phyloP scores from a whole-genome alignment of 257 asterid species.

The Nemophila menziesii region DNA sequence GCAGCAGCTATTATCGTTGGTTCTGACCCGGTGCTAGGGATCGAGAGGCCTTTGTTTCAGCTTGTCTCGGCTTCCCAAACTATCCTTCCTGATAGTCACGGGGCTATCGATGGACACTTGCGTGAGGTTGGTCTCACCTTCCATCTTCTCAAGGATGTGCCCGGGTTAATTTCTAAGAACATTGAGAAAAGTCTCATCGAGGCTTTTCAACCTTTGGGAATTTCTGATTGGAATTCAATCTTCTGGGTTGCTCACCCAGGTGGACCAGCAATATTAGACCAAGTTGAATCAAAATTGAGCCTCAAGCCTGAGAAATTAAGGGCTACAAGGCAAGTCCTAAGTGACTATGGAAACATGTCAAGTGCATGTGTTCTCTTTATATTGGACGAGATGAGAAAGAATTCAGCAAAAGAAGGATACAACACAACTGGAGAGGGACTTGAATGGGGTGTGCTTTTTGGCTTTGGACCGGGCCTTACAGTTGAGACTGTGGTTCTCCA shows the following conservation, averaged over 20 bases:
- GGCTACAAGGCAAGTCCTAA: background rate
- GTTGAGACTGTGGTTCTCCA: constrained; percentile 2
- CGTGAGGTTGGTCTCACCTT: background rate
- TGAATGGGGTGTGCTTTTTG: constrained; percentile 4
- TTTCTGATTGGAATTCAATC: constrained; percentile 1
- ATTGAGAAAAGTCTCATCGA: constrained; percentile 1
- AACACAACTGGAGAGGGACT: constrained; percentile 6
- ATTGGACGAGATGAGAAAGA: constrained; percentile 6
- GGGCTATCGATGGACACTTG: constrained; percentile 3
- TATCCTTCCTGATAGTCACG: constrained; percentile 1
- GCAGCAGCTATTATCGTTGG: constrained; percentile 3
- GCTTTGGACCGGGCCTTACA: constrained; percentile 2
- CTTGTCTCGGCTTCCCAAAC: constrained; percentile 1
- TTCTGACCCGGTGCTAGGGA: background rate
- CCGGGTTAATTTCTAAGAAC: background rate
- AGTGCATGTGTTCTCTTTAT: constrained; percentile 5
- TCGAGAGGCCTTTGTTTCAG: constrained; percentile 1
- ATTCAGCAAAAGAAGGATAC: background rate
- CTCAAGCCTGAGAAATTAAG: constrained; percentile 1
- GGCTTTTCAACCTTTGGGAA: background rate
- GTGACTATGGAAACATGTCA: constrained; percentile 4
- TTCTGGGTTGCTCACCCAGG: constrained; percentile 1
- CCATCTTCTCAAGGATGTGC: constrained; percentile 2
- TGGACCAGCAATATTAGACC: background rate
- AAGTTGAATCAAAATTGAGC: background rate